These are phyloP conservation scores for Mycena rebaudengoi DNA, from an alignment of 768 basidiomycete genomes.

Conservation along the genomic window DNA sequence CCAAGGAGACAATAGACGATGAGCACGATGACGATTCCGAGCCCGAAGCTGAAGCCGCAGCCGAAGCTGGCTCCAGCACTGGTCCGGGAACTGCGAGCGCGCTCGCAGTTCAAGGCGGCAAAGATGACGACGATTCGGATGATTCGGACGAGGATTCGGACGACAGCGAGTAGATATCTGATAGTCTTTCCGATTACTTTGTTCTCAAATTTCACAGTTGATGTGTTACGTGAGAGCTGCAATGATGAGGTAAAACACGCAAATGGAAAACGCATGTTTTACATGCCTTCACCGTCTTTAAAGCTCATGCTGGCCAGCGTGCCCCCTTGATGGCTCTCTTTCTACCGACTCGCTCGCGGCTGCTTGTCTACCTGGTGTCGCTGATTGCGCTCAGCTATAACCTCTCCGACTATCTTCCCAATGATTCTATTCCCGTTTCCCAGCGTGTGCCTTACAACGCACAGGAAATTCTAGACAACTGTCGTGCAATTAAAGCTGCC, in stretches of 20 bases:
- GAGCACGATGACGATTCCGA: slow-evolving; percentile 3
- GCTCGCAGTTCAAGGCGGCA: too few species aligned
- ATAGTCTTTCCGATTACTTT: neutral
- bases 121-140: too few species aligned
- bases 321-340: slow-evolving; percentile 14
- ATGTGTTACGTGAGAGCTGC: slow-evolving; percentile 12
- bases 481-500: slow-evolving; percentile 57
- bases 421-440: neutral
- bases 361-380: slow-evolving; percentile 18
- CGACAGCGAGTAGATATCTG: slow-evolving; percentile 20
- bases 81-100: slow-evolving; percentile 41
- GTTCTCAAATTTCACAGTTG: neutral
- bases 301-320: neutral
- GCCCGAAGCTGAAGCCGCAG: neutral
- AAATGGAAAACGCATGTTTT: slow-evolving; percentile 16
- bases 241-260: slow-evolving; percentile 22
- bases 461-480: slow-evolving; percentile 53
- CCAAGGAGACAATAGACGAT: slow-evolving; percentile 26
- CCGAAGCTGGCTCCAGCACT: slow-evolving; percentile 41
- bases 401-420: slow-evolving; percentile 7
- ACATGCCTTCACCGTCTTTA: slow-evolving; percentile 3
- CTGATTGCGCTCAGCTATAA: slow-evolving; percentile 17
- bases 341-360: slow-evolving; percentile 11
- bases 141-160: slow-evolving; percentile 16
- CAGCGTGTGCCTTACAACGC: slow-evolving; percentile 32